These are phyloP conservation scores for Centrapalus pauciflorus DNA, from an alignment of 129 eudicot genomes.

Conservation along the genomic window DNA sequence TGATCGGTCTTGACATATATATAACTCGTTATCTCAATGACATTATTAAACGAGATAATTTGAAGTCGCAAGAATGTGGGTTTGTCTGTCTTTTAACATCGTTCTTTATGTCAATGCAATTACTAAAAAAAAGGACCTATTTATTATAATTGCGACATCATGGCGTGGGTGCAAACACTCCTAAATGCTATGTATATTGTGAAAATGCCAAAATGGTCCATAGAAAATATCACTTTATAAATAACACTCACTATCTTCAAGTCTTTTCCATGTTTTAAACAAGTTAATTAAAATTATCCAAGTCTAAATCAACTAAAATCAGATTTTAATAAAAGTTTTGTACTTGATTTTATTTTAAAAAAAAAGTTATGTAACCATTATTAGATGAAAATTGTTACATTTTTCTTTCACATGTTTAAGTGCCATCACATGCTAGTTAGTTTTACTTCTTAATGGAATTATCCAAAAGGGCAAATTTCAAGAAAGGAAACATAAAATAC, in stretches of 20 bases:
- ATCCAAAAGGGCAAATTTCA: too few species aligned
- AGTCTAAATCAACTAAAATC: background rate
- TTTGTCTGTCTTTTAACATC: constrained; percentile 5
- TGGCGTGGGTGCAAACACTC: background rate
- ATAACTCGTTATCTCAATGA: too few species aligned
- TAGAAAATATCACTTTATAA: constrained; percentile 3
- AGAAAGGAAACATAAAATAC: too few species aligned
- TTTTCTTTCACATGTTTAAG: too few species aligned
- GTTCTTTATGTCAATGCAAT: constrained; percentile 1
- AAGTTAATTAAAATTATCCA: background rate
- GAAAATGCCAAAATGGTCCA: constrained; percentile 14
- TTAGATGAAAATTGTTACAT: too few species aligned
- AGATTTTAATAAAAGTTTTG: background rate
- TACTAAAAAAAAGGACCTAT: constrained; percentile 10
- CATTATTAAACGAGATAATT: background rate
- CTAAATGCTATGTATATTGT: background rate
- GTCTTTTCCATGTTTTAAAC: background rate
- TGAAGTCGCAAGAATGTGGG: constrained; percentile 5
- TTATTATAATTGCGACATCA: background rate
- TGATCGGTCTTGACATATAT: too few species aligned
- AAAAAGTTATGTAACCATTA: too few species aligned
- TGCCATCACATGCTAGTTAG: too few species aligned
- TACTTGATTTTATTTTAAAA: too few species aligned
- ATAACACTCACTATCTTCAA: background rate
- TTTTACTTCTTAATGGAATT: too few species aligned